These are phyloP conservation scores for Prunella vulgaris DNA, from an alignment of 257 asterid species.

Conservation along the genomic window DNA sequence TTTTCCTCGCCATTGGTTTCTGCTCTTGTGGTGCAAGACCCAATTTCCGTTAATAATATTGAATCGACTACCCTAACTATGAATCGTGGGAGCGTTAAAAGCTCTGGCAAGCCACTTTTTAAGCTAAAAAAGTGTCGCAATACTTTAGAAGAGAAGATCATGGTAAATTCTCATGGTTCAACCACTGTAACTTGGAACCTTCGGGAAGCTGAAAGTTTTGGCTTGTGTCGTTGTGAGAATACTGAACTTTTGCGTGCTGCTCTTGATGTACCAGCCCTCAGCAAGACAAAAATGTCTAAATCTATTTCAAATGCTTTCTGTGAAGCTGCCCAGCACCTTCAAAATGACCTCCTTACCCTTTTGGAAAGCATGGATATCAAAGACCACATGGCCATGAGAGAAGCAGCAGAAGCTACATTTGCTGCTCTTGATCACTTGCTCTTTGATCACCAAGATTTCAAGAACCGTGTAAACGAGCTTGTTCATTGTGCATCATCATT, in stretches of 20 bases:
- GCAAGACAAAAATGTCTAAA: slow-evolving; percentile 15
- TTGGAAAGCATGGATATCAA: slow-evolving; percentile 30
- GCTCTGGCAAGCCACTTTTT: not conserved
- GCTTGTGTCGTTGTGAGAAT: not conserved
- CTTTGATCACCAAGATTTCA: slow-evolving; percentile 23
- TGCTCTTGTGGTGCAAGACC: not conserved
- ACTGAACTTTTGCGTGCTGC: not conserved
- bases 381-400: slow-evolving; percentile 39
- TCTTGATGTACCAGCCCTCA: not conserved
- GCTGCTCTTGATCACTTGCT: slow-evolving; percentile 34
- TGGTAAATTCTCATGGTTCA: slow-evolving; percentile 5
- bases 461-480: slow-evolving; percentile 25
- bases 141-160: slow-evolving; percentile 6
- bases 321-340: slow-evolving; percentile 34
- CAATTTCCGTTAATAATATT: not conserved
- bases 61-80: not conserved
- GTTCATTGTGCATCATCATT: slow-evolving; percentile 29
- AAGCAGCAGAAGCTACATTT: slow-evolving; percentile 36
- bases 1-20: slow-evolving; percentile 13
- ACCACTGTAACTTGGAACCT: slow-evolving; percentile 2
- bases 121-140: not conserved
- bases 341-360: slow-evolving; percentile 28
- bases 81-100: not conserved
- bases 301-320: slow-evolving; percentile 34
- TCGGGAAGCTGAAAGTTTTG: slow-evolving; percentile 6